Evolutionary conservation across 1,139 yeast genomes (phyloP), one percentile per base, ranked within the genome.

Genomic region (Taphrina confusa): DNA sequence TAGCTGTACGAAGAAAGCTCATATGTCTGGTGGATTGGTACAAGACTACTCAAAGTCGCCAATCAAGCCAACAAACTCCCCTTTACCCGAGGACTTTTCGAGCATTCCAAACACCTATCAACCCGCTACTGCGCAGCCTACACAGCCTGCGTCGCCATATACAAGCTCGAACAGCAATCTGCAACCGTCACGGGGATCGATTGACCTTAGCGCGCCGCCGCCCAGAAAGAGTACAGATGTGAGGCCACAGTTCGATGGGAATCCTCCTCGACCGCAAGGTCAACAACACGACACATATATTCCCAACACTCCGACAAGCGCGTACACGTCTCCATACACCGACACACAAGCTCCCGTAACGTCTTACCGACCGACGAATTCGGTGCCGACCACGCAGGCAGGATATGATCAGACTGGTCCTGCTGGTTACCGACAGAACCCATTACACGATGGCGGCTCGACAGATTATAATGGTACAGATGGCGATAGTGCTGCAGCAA

Each of bases 21-120:
- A n/a, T n/a, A 47, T 47, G 52, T 33, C 52, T 4, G 52, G 52
- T 9, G 50, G 50, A 4, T 42, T 47, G 28, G 52, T 47, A 12
- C 52, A 47, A 31, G 52, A 47, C 34, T 47, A 47, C 30, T 47
- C 52, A 6, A 47, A 47, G 52, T 47, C 52, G 1, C 52, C 52
- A 4, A 47, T 47, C 40, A 47, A 47, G 42, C 46, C 46, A 2
- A 12, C 9, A 6, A 45, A n/a, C 42, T 37, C 42, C n/a, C 42
- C 42, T 37, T 6, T 37, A n/a, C 42, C 42, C n/a, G 1, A 8
- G 8, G 25, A 22, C n/a, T 16, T 25, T 9, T 9, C 25, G 8
- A 11, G 25, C 4, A 2, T 11, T 18, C 9, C 18, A 4, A 16
- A n/a, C 20, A n/a, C 42, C 18, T 37, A 37, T n/a, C 12, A 22